A percentile compares a stretch with the other conserved stretches of the same genome.
Evolutionary conservation across 768 basidiomycete genomes (phyloP).

Genomic region (Inosperma sp.): DNA sequence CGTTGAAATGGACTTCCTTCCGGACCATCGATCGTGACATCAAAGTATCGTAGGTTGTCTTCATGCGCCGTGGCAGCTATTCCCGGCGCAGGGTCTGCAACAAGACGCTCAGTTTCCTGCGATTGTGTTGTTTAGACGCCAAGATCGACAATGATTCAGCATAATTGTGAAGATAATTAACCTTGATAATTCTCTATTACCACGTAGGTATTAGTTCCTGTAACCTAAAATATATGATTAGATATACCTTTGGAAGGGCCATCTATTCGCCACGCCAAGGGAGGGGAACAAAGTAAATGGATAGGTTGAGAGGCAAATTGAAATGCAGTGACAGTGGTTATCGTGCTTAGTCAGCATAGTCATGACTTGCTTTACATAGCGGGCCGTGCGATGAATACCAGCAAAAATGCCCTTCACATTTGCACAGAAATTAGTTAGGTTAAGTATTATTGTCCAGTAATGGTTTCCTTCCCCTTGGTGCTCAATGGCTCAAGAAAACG

Average conservation of each 20-base stretch:
- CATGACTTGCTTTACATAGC: too few relatives aligned
- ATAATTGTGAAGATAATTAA: conserved; percentile 16
- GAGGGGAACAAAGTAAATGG: conserved; percentile 6
- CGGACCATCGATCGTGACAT: conserved; percentile 95
- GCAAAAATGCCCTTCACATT: too few relatives aligned
- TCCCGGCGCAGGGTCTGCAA: conserved; percentile 95
- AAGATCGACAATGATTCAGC: conserved; percentile 13
- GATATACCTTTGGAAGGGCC: conserved; percentile 51
- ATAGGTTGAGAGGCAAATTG: conserved; percentile 10
- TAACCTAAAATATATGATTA: not conserved
- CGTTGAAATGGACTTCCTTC: conserved; percentile 89
- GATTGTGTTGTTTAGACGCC: not conserved
- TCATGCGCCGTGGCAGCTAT: conserved; percentile 95
- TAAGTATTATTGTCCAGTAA: too few relatives aligned
- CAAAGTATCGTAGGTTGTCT: conserved; percentile 97
- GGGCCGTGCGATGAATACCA: too few relatives aligned
- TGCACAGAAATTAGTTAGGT: too few relatives aligned
- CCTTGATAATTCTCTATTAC: conserved; percentile 49
- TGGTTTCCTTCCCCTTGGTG: too few relatives aligned
- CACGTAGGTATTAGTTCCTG: not conserved
- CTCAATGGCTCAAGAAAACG: too few relatives aligned
- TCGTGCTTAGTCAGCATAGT: conserved; percentile 9
- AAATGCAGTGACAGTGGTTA: conserved; percentile 7
- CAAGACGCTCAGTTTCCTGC: conserved; percentile 95
- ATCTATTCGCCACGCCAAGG: conserved; percentile 17